phyloP scores from a whole-genome alignment of 2,329 filamentous ascomycete species.

The Penicillium sp. region DNA sequence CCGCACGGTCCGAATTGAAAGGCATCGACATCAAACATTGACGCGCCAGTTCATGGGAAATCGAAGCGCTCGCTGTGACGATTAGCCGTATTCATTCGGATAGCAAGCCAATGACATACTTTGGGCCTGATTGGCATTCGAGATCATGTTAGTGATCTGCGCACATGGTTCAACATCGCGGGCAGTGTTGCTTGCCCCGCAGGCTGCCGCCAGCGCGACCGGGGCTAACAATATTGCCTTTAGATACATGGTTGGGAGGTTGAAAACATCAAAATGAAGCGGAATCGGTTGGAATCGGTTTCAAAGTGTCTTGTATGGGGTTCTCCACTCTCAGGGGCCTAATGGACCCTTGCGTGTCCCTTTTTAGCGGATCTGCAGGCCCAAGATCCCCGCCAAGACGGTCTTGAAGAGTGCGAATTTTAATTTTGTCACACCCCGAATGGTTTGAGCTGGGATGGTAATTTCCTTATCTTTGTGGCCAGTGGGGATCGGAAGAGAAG shows the following conservation, averaged over 20 bases:
- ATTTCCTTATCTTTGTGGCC: neutral
- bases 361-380: conserved; percentile 19
- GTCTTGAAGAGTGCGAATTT: conserved; percentile 9
- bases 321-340: conserved; percentile 21
- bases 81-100: conserved; percentile 6
- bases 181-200: conserved; percentile 9
- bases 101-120: conserved; percentile 9
- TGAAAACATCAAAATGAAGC: conserved; percentile 7
- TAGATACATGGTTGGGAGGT: conserved; percentile 16
- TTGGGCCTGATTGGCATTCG: conserved; percentile 16
- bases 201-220: conserved; percentile 13
- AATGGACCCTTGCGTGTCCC: conserved; percentile 21
- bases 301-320: conserved; percentile 1
- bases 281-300: conserved; percentile 4
- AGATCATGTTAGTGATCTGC: conserved; percentile 18
- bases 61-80: conserved; percentile 11
- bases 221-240: conserved; percentile 10
- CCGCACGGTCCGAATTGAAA: conserved; percentile 26
- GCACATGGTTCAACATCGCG: conserved; percentile 23
- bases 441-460: neutral
- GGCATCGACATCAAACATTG: conserved; percentile 32
- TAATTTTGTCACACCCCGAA: neutral
- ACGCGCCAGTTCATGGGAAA: conserved; percentile 23
- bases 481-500: neutral
- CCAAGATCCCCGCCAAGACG: conserved; percentile 19